Conservation (phyloP, 1,284 basidiomycete species). For the Ganoderma leucocontextum region DNA sequence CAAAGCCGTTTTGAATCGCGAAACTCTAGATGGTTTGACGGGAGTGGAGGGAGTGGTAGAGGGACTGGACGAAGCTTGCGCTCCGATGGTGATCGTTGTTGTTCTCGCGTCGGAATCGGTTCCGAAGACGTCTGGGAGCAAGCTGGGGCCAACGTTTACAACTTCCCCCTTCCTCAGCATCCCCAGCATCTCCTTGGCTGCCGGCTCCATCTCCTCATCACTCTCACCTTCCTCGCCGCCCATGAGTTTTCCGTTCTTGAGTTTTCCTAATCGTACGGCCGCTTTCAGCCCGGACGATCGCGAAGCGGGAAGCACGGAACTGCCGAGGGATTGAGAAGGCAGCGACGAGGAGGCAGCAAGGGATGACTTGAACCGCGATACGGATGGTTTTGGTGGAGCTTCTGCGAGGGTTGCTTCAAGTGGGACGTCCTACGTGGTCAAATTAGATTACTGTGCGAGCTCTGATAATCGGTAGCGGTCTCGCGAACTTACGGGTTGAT, state of each 20-base stretch:
- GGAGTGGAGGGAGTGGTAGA: conserved; percentile 10
- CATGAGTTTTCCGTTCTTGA: conserved; percentile 63
- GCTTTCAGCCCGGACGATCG: conserved; percentile 59
- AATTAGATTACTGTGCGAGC: not conserved
- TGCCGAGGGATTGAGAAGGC: conserved; percentile 50
- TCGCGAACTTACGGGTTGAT: conserved; percentile 52
- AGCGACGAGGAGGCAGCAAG: conserved; percentile 47
- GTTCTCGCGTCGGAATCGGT: not conserved
- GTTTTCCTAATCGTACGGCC: conserved; percentile 67
- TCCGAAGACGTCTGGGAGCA: conserved; percentile 12
- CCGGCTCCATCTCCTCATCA: conserved; percentile 56
- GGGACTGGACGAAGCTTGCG: not conserved
- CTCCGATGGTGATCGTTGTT: not conserved
- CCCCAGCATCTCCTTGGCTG: conserved; percentile 61
- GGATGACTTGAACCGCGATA: conserved; percentile 71
- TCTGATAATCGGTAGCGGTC: not conserved
- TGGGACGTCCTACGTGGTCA: conserved; percentile 47
- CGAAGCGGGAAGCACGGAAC: conserved; percentile 59
- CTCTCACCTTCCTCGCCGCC: conserved; percentile 64
- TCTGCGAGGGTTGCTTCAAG: conserved; percentile 48
- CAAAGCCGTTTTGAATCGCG: conserved; percentile 50
- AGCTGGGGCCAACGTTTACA: conserved; percentile 58
- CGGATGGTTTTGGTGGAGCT: conserved; percentile 52
- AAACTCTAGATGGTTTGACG: conserved; percentile 48
- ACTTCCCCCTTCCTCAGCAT: conserved; percentile 64